Conservation (phyloP, 1,284 basidiomycete species). For the Leucocoprinus gongylophorus region DNA sequence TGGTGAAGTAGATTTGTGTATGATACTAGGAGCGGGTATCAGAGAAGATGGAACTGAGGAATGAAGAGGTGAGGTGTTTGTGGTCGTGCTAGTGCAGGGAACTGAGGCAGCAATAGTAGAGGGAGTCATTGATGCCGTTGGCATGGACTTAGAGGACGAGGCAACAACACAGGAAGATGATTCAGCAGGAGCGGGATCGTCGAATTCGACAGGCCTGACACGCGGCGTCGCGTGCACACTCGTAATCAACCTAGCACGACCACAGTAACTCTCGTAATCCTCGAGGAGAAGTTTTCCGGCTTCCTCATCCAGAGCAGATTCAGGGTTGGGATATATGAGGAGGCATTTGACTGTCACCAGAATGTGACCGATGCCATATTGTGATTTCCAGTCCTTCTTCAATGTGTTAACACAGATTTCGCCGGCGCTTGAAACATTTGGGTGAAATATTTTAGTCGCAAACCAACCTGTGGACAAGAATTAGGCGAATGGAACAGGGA, state of each 20-base stretch:
- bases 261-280: constrained; percentile 81
- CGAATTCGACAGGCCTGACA: constrained; percentile 61
- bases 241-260: constrained; percentile 77
- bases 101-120: not conserved
- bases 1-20: constrained; percentile 34
- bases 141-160: constrained; percentile 10
- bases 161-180: constrained; percentile 15
- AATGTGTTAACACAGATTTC: constrained; percentile 97
- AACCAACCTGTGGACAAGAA: constrained; percentile 60
- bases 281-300: constrained; percentile 88
- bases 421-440: constrained; percentile 83
- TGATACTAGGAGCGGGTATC: constrained; percentile 21
- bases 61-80: constrained; percentile 4
- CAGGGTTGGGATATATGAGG: constrained; percentile 93
- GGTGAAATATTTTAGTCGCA: constrained; percentile 92
- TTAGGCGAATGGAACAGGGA: not conserved
- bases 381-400: constrained; percentile 94
- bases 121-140: not conserved
- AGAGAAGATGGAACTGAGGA: constrained; percentile 21
- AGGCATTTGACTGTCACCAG: constrained; percentile 91
- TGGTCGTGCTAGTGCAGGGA: constrained; percentile 1
- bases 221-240: constrained; percentile 77
- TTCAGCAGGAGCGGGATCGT: constrained; percentile 36
- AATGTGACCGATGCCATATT: constrained; percentile 89
- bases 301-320: constrained; percentile 92